Conservation (phyloP, 805 yeast species). For the Teunomyces cretensis region DNA sequence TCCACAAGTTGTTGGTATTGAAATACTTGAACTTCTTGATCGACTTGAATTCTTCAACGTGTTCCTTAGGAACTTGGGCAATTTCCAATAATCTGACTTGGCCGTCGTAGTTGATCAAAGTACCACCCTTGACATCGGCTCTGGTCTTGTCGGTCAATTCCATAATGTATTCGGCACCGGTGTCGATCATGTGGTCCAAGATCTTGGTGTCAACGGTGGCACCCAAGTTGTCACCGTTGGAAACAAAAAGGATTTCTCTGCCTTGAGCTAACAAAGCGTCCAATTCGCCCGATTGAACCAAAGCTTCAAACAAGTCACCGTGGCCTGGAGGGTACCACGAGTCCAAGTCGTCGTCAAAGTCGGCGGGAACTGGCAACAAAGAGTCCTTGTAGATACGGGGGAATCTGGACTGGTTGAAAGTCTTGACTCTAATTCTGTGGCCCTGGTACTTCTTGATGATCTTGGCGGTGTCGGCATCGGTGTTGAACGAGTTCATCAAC, state of each 20-base stretch:
- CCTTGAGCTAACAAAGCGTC: conserved; percentile 90
- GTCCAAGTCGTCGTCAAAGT: conserved; percentile 69
- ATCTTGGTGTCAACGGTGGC: conserved; percentile 95
- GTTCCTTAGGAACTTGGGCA: conserved; percentile 98
- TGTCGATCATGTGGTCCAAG: conserved; percentile 87
- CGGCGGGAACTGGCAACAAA: conserved; percentile 88
- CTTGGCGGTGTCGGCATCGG: conserved; percentile 92
- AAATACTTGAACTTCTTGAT: conserved; percentile 97
- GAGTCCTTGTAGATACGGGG: conserved; percentile 96
- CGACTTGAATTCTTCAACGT: conserved; percentile 95
- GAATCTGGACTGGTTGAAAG: conserved; percentile 97
- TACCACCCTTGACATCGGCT: conserved; percentile 99
- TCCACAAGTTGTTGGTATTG: conserved; percentile 98
- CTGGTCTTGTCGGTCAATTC: conserved; percentile 98
- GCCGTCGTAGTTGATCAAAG: conserved; percentile 93
- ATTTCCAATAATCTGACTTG: conserved; percentile 92
- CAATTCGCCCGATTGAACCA: conserved; percentile 86
- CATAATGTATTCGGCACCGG: conserved; percentile 94
- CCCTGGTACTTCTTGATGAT: conserved; percentile 96
- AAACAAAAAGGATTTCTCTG: conserved; percentile 90
- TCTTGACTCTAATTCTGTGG: conserved; percentile 90
- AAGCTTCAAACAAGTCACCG: conserved; percentile 93
- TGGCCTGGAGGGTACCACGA: conserved; percentile 99
- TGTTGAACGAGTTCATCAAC: conserved; percentile 98
- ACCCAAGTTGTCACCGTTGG: conserved; percentile 98